Evolutionary conservation across 768 basidiomycete species (phyloP), one percentile per base, ranked within the genome.

Genomic region (Auricularia sp.): DNA sequence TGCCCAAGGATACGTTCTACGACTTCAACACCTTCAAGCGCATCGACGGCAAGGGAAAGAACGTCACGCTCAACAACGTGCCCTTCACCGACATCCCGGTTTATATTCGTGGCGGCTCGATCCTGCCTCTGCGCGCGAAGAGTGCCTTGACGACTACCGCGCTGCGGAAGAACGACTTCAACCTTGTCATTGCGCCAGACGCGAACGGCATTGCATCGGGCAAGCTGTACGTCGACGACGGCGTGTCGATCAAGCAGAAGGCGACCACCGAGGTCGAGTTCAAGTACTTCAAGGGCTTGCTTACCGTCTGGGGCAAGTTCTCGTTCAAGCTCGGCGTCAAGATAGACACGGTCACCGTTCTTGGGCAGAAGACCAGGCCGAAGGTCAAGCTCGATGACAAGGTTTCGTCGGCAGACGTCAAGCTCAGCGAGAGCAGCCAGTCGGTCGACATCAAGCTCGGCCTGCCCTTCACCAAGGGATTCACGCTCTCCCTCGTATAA

Each of bases 1-100:
- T 88, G 61, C 87, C 87, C 1, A 73, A 79, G 10, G 86, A 87
- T 68, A 80, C 74, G 54, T 88, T 86, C 77, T 89, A 88, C 75
- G 83, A 88, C 70, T 87, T 86, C 71, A 65, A 67, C 36, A 83
- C 83, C 3, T 76, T 83, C 34, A 72, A 77, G 7, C 81, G 80
- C 1, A 73, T 86, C 45, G 71, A 77, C 35, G 84, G 85, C 18
- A 65, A 67, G 1, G 87, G 83, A 44, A 67, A 78, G 21, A 76
- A 70, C 4, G 56, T 59, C 56, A 61, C 58, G 14, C 65, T 70
- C 24, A 56, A 62, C 54, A 39, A 83, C 70, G 76, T 88, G 66
- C 74, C 78, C 65, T 81, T 82, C 68, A 84, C 82, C 3, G 69
- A 81, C 37, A 88, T 89, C 63, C 86, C 87, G 1, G 71, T 89